Conservation (phyloP, 106 monocot species). For the Cymbidium sinense region DNA sequence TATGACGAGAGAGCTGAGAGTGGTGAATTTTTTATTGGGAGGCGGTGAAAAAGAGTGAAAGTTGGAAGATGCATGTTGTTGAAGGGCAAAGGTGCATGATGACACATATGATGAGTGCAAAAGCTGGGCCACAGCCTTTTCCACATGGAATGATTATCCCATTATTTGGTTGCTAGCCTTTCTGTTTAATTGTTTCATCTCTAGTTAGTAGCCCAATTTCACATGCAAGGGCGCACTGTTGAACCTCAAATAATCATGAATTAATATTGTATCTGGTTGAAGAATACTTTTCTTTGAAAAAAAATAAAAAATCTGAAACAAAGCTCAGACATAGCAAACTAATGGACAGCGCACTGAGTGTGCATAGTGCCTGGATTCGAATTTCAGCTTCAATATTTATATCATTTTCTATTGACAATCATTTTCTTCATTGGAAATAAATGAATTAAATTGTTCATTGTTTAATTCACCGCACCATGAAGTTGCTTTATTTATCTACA, state of each 20-base stretch:
- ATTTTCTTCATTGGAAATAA: too few relatives aligned
- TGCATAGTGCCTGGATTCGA: too few relatives aligned
- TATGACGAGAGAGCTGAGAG: neutral
- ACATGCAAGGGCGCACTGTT: neutral
- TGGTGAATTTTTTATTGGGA: neutral
- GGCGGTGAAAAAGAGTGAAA: slow-evolving; percentile 34
- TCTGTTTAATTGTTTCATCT: neutral
- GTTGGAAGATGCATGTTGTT: slow-evolving; percentile 14
- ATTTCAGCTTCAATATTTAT: too few relatives aligned
- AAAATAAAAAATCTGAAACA: too few relatives aligned
- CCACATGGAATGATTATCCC: slow-evolving; percentile 61
- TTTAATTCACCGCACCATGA: too few relatives aligned
- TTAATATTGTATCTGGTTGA: neutral
- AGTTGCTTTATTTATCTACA: too few relatives aligned
- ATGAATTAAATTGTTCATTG: too few relatives aligned
- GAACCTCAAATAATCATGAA: neutral
- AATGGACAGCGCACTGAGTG: too few relatives aligned
- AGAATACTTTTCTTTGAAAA: too few relatives aligned
- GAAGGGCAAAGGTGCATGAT: slow-evolving; percentile 40
- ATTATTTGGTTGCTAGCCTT: slow-evolving; percentile 39
- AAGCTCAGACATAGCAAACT: too few relatives aligned
- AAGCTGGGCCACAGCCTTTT: slow-evolving; percentile 57
- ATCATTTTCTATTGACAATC: too few relatives aligned
- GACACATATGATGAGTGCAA: slow-evolving; percentile 75
- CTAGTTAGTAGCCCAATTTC: neutral